Conservation (phyloP, 169 alveolate species). For the Cryptosporidium ubiquitum region DNA sequence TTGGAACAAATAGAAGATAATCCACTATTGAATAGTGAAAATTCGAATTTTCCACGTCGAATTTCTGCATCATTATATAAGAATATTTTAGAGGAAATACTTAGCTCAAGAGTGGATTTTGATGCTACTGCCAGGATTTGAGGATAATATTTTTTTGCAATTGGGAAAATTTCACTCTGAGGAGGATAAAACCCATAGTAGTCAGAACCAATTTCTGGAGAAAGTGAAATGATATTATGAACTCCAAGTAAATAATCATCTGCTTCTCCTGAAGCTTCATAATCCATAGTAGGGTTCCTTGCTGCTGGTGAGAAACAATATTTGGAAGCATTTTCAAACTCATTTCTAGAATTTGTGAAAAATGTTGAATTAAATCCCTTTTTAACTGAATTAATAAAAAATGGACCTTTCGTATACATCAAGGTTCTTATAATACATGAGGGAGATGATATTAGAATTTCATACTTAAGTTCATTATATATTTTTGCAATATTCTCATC, state of each 20-base stretch:
- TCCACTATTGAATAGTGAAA: conserved; percentile 64
- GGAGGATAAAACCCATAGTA: conserved; percentile 75
- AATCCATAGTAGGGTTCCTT: conserved; percentile 75
- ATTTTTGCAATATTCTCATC: conserved; percentile 23
- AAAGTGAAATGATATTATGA: conserved; percentile 79
- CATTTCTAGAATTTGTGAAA: conserved; percentile 18
- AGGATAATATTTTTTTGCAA: conserved; percentile 51
- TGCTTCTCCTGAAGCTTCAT: conserved; percentile 87
- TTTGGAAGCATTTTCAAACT: conserved; percentile 33
- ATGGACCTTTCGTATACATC: conserved; percentile 1
- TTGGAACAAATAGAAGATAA: conserved; percentile 26
- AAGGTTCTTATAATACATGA: conserved; percentile 53
- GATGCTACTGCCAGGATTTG: conserved; percentile 66
- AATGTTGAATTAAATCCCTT: conserved; percentile 27
- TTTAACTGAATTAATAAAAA: not conserved
- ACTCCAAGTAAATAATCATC: conserved; percentile 86
- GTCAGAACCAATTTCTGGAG: conserved; percentile 86
- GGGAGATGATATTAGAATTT: conserved; percentile 53
- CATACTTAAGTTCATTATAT: conserved; percentile 65
- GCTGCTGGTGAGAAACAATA: conserved; percentile 65
- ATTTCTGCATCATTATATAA: not conserved
- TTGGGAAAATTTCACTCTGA: conserved; percentile 51
- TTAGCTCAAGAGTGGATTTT: conserved; percentile 21
- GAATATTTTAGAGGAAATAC: not conserved
- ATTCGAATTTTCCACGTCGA: not conserved